Conservation (phyloP, 139 green algal genomes). For the Trebouxia sp. region DNA sequence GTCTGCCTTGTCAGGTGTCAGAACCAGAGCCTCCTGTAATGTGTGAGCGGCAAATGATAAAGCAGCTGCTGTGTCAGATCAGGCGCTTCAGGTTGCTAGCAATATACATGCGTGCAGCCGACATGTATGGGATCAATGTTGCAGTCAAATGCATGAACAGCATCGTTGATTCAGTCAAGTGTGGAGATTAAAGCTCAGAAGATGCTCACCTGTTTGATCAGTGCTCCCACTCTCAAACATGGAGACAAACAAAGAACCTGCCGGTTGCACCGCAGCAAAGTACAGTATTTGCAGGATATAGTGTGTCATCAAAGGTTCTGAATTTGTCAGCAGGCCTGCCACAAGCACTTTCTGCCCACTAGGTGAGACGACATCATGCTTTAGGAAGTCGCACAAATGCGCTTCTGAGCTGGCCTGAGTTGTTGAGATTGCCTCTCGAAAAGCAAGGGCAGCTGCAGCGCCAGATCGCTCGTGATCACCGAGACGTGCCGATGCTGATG, state of each 20-base stretch:
- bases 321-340: constrained; percentile 60
- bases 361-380: too few species aligned
- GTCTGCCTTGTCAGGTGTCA: too few species aligned
- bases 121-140: too few species aligned
- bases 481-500: too few species aligned
- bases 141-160: too few species aligned
- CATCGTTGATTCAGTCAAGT: too few species aligned
- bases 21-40: too few species aligned
- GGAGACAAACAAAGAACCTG: constrained; percentile 38
- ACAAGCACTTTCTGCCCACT: constrained; percentile 40
- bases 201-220: constrained; percentile 42
- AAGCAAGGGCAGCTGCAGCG: too few species aligned
- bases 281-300: constrained; percentile 50
- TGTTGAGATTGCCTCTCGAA: too few species aligned
- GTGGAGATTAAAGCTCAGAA: neutral
- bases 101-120: too few species aligned
- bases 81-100: neutral
- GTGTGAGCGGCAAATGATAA: neutral
- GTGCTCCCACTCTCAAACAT: constrained; percentile 61
- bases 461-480: too few species aligned
- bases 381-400: too few species aligned
- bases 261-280: neutral
- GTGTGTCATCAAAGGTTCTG: constrained; percentile 47
- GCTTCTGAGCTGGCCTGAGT: neutral
- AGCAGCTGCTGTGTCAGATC: neutral